A percentile compares a stretch with the other conserved stretches of the same genome.
Conservation (phyloP, 2,329 filamentous ascomycete species). For the Cryphonectria naterciae region DNA sequence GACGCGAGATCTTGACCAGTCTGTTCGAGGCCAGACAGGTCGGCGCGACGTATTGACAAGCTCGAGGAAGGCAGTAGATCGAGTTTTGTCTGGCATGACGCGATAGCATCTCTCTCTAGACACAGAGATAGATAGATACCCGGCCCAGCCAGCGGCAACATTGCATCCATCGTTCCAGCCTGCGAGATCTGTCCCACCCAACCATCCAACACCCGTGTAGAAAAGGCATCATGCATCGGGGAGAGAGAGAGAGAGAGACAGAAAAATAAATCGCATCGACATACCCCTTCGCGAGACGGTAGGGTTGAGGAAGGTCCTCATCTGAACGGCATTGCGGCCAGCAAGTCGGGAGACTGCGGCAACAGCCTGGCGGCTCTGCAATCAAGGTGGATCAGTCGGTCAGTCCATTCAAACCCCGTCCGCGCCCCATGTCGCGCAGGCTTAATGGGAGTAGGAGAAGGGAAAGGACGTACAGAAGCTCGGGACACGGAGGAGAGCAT, state of each 20-base stretch:
- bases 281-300: conserved; percentile 66
- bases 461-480: conserved; percentile 54
- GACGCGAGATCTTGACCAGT: neutral
- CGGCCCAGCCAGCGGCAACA: conserved; percentile 2
- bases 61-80: conserved; percentile 4
- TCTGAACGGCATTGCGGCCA: conserved; percentile 52
- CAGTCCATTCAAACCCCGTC: conserved; percentile 10
- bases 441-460: neutral
- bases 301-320: conserved; percentile 63
- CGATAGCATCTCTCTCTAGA: conserved; percentile 17
- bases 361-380: conserved; percentile 54
- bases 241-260: too few species aligned
- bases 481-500: conserved; percentile 62
- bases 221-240: neutral
- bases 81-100: conserved; percentile 21
- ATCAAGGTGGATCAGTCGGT: conserved; percentile 21
- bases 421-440: neutral
- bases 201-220: conserved; percentile 6
- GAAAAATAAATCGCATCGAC: conserved; percentile 36
- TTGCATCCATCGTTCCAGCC: neutral
- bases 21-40: neutral
- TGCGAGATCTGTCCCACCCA: conserved; percentile 2
- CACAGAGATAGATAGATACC: neutral
- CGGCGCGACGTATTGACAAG: conserved; percentile 6
- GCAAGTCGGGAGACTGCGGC: conserved; percentile 55